A percentile compares a stretch with the other conserved stretches of the same genome.
phyloP scores from a whole-genome alignment of 176 grass and related monocot species.

The Juncus effusus region DNA sequence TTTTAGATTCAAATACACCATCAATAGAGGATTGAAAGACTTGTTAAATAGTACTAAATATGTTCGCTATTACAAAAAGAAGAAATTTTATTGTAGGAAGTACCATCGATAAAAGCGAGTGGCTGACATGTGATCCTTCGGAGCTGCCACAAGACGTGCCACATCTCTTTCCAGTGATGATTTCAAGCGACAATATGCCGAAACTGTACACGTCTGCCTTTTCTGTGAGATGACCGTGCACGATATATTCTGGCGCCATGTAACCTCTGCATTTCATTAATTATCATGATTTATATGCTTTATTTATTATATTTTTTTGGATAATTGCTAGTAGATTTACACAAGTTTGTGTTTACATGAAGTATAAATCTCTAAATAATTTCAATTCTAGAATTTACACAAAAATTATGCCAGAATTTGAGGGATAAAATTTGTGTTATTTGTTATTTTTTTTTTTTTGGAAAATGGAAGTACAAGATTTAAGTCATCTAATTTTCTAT shows the following conservation, averaged over 20 bases:
- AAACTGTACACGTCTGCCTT: conserved; percentile 88
- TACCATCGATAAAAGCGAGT: conserved; percentile 62
- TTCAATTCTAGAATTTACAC: no score
- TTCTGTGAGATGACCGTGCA: conserved; percentile 70
- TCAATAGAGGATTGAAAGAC: no score
- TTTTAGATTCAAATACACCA: no score
- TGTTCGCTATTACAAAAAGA: no score
- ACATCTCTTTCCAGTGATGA: conserved; percentile 70
- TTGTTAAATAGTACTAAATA: no score
- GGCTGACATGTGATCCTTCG: conserved; percentile 38
- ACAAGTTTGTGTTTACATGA: conserved; percentile 14
- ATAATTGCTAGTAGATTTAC: background rate
- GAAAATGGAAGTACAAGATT: no score
- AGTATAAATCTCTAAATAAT: background rate
- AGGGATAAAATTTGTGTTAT: no score
- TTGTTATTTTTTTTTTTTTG: no score
- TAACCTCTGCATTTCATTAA: conserved; percentile 54
- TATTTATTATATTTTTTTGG: no score
- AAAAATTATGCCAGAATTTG: no score
- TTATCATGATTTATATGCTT: no score
- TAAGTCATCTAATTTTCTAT: no score
- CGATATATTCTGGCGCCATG: conserved; percentile 84
- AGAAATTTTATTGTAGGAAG: background rate
- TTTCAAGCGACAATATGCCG: conserved; percentile 66
- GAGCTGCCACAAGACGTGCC: conserved; percentile 25